Evolutionary conservation across 768 basidiomycete species (phyloP), one percentile per base, ranked within the genome.

Genomic region (Mycena maculata): DNA sequence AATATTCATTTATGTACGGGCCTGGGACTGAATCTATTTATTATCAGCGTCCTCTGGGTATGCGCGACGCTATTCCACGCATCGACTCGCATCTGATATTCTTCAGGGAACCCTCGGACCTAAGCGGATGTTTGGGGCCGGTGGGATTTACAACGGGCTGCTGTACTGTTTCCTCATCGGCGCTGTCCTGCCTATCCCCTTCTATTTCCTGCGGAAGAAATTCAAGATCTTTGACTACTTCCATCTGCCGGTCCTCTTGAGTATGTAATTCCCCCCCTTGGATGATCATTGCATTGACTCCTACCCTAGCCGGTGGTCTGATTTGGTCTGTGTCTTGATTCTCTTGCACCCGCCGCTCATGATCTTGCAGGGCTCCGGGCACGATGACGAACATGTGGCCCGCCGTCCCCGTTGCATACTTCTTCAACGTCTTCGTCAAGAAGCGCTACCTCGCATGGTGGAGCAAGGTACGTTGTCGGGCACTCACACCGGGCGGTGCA

Each of bases 381-480:
- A 69, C 65, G 58, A 15, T 76, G 52, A 39, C 61, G 3, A 65
- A 65, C 28, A 15, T 65, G n/a, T 74, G 73, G 73, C 73, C 73
- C 27, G 64, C 72, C 18, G 71, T 73, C 20, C 71, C 67, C 31
- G 61, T 75, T 9, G 72, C 69, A 1, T 76, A 52, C 27, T 30
- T 75, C n/a, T 77, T 77, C 63, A 76, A 76, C 52, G 69, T 74
- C 13, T 63, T 60, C 57, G 65, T 77, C 55, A 71, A 74, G 50
- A 65, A 67, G 27, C 65, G 69, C 10, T 75, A 72, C 33, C 52
- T 76, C 39, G 69, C 70, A 12, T 77, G 76, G 76, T 76, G 73
- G 77, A 71, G 65, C 39, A 76, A 74, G 79, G 69, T 72, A 47
- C 11, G 62, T 66, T n/a, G n/a, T n/a, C n/a, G n/a, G n/a, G n/a